Percentiles rank a stretch among this genome's conserved stretches.
Evolutionary conservation across 495 filamentous ascomycete genomes (phyloP).

Genomic region (Penicillium bialowiezense): DNA sequence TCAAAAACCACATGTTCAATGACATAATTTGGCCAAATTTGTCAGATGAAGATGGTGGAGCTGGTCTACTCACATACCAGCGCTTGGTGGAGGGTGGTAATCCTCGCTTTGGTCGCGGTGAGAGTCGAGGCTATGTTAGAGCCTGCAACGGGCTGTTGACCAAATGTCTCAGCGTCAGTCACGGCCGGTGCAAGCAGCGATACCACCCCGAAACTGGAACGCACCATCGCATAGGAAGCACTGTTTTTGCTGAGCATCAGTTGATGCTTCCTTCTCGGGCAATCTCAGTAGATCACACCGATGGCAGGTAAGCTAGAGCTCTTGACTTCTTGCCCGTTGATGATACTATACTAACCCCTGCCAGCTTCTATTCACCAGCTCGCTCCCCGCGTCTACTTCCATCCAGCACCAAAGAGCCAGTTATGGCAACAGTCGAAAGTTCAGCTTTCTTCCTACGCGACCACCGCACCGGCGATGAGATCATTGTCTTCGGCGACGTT

Average conservation of each 20-base stretch:
- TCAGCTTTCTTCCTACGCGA: slow-evolving; percentile 90
- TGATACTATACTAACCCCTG: not conserved
- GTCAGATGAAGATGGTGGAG: slow-evolving; percentile 92
- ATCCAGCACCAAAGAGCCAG: slow-evolving; percentile 22
- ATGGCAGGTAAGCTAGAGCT: slow-evolving; percentile 25
- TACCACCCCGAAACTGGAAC: slow-evolving; percentile 44
- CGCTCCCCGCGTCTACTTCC: slow-evolving; percentile 24
- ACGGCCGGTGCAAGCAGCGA: slow-evolving; percentile 79
- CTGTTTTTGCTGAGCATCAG: slow-evolving; percentile 37
- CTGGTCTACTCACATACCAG: slow-evolving; percentile 87
- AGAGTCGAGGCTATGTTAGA: slow-evolving; percentile 76
- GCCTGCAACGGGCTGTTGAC: slow-evolving; percentile 78
- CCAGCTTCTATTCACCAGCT: slow-evolving; percentile 30
- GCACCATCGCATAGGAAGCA: slow-evolving; percentile 58
- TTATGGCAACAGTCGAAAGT: slow-evolving; percentile 62
- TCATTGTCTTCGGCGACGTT: slow-evolving; percentile 92
- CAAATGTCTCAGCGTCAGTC: slow-evolving; percentile 75
- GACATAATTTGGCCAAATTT: slow-evolving; percentile 97
- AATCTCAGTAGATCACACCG: slow-evolving; percentile 30
- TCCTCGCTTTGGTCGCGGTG: slow-evolving; percentile 70
- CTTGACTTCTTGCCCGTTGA: too few species aligned
- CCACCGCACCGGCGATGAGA: slow-evolving; percentile 61
- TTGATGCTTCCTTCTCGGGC: slow-evolving; percentile 27
- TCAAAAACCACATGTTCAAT: slow-evolving; percentile 95
- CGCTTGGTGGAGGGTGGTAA: slow-evolving; percentile 86